phyloP scores from a whole-genome alignment of 805 yeast species.

The Pichia occidentalis region DNA sequence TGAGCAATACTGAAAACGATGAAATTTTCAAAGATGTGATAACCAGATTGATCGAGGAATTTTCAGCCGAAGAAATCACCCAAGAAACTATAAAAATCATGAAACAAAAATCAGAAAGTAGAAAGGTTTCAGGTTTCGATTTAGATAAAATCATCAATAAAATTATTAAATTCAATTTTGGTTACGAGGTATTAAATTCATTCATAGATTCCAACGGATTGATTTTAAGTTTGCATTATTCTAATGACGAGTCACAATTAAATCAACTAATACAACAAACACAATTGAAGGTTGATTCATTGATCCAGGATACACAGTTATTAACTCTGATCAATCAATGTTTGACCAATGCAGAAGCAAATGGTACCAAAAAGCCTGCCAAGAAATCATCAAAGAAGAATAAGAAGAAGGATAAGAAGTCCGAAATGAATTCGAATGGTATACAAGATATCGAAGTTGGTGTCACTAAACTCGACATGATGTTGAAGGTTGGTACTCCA shows the following conservation, averaged over 20 bases:
- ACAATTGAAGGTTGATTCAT: slow-evolving; percentile 30
- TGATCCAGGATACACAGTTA: slow-evolving; percentile 36
- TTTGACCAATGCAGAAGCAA: slow-evolving; percentile 23
- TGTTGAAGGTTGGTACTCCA: slow-evolving; percentile 22
- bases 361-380: slow-evolving; percentile 7
- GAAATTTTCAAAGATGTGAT: slow-evolving; percentile 66
- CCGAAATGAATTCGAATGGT: not conserved
- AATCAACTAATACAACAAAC: slow-evolving; percentile 42
- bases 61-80: slow-evolving; percentile 53
- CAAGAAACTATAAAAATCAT: slow-evolving; percentile 36
- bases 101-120: slow-evolving; percentile 20
- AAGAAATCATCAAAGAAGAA: slow-evolving; percentile 7
- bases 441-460: slow-evolving; percentile 21
- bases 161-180: slow-evolving; percentile 40
- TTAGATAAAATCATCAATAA: slow-evolving; percentile 41
- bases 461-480: slow-evolving; percentile 20
- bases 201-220: slow-evolving; percentile 71
- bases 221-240: slow-evolving; percentile 51
- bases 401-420: slow-evolving; percentile 18
- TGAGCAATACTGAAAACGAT: slow-evolving; percentile 49
- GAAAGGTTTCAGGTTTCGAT: slow-evolving; percentile 23
- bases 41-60: slow-evolving; percentile 59
- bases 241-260: slow-evolving; percentile 41
- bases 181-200: slow-evolving; percentile 56
- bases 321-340: slow-evolving; percentile 44